Evolutionary conservation across 78 protist species (phyloP).

Genomic region (Salpingoeca rosetta): DNA sequence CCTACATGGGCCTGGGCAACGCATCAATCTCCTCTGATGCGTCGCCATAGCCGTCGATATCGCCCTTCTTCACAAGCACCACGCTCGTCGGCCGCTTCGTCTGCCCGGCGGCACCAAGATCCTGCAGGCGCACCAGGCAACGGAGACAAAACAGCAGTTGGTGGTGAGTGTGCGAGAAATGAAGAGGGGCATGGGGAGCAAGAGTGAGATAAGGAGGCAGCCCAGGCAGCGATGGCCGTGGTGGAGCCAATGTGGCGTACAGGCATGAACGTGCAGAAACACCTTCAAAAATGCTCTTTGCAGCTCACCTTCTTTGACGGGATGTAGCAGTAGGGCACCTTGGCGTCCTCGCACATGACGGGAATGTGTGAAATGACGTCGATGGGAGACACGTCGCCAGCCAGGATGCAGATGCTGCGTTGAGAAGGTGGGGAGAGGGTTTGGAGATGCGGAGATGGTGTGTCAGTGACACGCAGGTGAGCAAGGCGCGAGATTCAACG

Average conservation of each 20-base stretch:
- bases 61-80: constrained; percentile 35
- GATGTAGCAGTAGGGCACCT: constrained; percentile 76
- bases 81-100: constrained; percentile 85
- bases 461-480: not conserved
- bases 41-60: not conserved
- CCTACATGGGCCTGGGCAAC: no score
- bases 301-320: constrained; percentile 74
- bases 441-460: not conserved
- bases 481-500: not conserved
- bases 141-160: no score
- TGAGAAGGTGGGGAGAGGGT: not conserved
- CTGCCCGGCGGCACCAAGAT: constrained; percentile 80
- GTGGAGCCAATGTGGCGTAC: no score
- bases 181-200: no score
- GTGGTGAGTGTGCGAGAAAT: no score
- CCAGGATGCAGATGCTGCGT: constrained; percentile 67
- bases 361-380: constrained; percentile 94
- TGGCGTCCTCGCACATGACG: constrained; percentile 72
- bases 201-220: no score
- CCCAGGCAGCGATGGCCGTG: no score
- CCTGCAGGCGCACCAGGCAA: no score
- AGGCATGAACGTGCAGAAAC: no score
- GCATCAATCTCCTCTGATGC: no score
- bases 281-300: no score
- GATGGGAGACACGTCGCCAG: constrained; percentile 92